These are phyloP conservation scores for Debaryomyces sp. DNA, from an alignment of 1,139 yeast genomes.

Conservation along the genomic window DNA sequence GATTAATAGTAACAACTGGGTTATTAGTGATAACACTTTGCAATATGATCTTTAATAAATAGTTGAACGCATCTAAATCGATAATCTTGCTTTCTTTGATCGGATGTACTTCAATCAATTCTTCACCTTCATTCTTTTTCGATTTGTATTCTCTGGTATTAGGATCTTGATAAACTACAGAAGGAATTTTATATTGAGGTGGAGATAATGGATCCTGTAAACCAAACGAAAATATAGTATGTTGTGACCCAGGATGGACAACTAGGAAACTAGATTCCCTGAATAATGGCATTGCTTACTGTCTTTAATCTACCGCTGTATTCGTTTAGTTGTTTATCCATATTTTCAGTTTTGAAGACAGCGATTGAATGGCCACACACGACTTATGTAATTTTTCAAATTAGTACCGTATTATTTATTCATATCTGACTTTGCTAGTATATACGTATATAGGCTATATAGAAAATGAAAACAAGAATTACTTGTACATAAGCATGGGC, in stretches of 20 bases:
- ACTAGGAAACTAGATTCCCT: constrained; percentile 65
- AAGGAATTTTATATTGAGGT: constrained; percentile 74
- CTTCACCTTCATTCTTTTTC: constrained; percentile 28
- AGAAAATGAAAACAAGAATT: background rate
- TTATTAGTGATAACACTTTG: constrained; percentile 56
- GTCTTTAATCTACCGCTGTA: background rate
- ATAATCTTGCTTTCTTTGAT: constrained; percentile 63
- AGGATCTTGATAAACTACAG: constrained; percentile 65
- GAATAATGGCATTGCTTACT: constrained; percentile 52
- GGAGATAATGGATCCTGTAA: constrained; percentile 77
- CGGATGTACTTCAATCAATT: constrained; percentile 57
- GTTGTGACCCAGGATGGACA: constrained; percentile 78
- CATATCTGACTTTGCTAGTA: background rate
- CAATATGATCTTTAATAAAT: constrained; percentile 61
- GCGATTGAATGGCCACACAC: background rate
- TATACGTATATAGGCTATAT: background rate
- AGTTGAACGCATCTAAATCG: constrained; percentile 71
- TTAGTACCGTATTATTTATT: background rate
- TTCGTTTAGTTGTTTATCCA: constrained; percentile 1
- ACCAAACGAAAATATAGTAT: constrained; percentile 80
- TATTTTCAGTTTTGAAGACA: constrained; percentile 1
- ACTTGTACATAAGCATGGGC: background rate
- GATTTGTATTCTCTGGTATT: constrained; percentile 45
- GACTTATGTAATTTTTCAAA: background rate
- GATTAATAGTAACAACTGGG: constrained; percentile 53